These are phyloP conservation scores for Proliferodiscus dingleyae DNA, from an alignment of 2,329 filamentous ascomycete genomes.

Conservation along the genomic window DNA sequence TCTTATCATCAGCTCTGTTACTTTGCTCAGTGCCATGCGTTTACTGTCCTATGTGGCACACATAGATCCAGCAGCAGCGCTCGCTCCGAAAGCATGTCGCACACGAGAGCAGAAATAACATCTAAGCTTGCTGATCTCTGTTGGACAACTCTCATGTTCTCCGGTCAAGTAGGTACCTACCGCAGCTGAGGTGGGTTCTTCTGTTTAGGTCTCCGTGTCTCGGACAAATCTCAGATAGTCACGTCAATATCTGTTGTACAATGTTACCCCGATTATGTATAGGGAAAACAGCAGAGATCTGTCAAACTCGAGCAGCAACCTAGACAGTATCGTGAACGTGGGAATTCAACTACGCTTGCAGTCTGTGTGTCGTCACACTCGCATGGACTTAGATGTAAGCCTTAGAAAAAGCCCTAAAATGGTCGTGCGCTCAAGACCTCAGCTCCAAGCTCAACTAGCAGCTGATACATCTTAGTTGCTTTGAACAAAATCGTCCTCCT, in stretches of 20 bases:
- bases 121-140: background rate
- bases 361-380: background rate
- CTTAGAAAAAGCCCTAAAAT: background rate
- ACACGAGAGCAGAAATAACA: background rate
- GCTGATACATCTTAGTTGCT: no score
- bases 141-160: background rate
- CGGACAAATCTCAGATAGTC: background rate
- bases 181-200: background rate
- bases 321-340: background rate
- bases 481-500: no score
- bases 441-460: no score
- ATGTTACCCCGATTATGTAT: conserved; percentile 1
- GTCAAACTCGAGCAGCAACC: background rate
- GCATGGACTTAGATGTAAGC: background rate
- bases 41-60: background rate
- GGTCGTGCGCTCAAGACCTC: background rate
- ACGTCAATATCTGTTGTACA: background rate
- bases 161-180: no score
- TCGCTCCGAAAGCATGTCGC: background rate
- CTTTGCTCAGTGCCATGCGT: no score
- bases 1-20: no score
- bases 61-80: background rate
- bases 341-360: background rate
- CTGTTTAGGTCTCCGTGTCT: background rate
- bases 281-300: background rate